A percentile compares a stretch with the other conserved stretches of the same genome.
Evolutionary conservation across 495 filamentous ascomycete species (phyloP).

Genomic region (Aspergillus sclerotioniger): DNA sequence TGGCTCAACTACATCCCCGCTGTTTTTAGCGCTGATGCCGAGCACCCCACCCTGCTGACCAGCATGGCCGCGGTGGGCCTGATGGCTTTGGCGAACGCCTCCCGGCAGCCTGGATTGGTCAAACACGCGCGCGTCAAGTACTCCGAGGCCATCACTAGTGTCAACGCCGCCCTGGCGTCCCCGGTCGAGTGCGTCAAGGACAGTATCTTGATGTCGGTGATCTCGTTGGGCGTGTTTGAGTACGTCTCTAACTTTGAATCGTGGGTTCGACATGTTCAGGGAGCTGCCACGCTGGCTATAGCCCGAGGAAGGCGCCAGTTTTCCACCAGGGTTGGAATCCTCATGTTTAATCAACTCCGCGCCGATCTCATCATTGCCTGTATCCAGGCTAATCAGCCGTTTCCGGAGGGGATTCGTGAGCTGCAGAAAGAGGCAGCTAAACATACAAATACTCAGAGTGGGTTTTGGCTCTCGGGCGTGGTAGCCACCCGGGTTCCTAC

Average conservation of each 20-base stretch:
- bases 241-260: slow-evolving; percentile 43
- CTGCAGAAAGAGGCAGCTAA: slow-evolving; percentile 29
- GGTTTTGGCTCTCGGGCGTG: slow-evolving; percentile 24
- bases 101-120: slow-evolving; percentile 31
- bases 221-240: slow-evolving; percentile 60
- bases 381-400: slow-evolving; percentile 18
- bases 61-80: slow-evolving; percentile 48
- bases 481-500: slow-evolving; percentile 21
- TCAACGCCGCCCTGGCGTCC: slow-evolving; percentile 50
- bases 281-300: slow-evolving; percentile 49
- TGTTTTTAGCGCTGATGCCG: slow-evolving; percentile 23
- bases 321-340: slow-evolving; percentile 37
- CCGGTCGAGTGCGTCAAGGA: slow-evolving; percentile 55
- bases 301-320: slow-evolving; percentile 53
- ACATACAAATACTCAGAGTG: slow-evolving; percentile 16
- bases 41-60: slow-evolving; percentile 32
- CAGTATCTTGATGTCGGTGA: slow-evolving; percentile 56
- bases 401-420: slow-evolving; percentile 24
- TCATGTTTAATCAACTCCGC: slow-evolving; percentile 56
- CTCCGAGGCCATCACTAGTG: slow-evolving; percentile 34
- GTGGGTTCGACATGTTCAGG: slow-evolving; percentile 55
- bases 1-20: slow-evolving; percentile 33
- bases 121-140: slow-evolving; percentile 40
- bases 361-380: slow-evolving; percentile 28
- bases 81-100: slow-evolving; percentile 36